Percentiles rank a stretch among this genome's conserved stretches.
Evolutionary conservation across 148 eudicot species (phyloP).

Genomic region (Rhododendron ferrugineum): DNA sequence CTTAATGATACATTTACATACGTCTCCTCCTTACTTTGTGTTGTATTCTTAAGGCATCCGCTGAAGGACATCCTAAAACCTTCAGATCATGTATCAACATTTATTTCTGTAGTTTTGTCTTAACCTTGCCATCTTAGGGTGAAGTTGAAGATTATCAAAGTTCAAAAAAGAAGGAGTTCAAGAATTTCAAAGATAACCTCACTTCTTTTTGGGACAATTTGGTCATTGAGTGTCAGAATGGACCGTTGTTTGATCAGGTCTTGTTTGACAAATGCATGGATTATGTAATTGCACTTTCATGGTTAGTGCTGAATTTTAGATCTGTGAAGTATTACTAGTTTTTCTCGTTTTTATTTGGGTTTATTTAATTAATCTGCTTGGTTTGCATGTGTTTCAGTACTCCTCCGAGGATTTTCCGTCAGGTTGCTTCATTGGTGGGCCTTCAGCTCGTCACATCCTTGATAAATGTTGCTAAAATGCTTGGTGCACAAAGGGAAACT

Average conservation of each 20-base stretch:
- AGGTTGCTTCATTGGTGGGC: constrained; percentile 83
- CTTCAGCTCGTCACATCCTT: constrained; percentile 94
- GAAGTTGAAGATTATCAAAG: constrained; percentile 89
- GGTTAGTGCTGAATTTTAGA: constrained; percentile 38
- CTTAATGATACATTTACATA: constrained; percentile 7
- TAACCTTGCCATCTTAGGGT: constrained; percentile 52
- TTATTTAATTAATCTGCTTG: constrained; percentile 14
- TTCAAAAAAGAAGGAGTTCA: constrained; percentile 80
- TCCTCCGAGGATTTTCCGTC: constrained; percentile 91
- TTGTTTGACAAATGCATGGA: constrained; percentile 87
- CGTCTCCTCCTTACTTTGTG: background rate
- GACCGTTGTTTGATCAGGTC: constrained; percentile 78
- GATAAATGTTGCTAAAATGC: constrained; percentile 72
- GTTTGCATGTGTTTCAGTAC: constrained; percentile 50
- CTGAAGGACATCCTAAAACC: background rate
- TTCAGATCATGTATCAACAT: background rate
- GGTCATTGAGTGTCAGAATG: constrained; percentile 82
- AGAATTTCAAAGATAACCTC: constrained; percentile 80
- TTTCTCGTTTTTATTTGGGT: background rate
- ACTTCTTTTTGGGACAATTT: constrained; percentile 79
- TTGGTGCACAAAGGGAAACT: constrained; percentile 85
- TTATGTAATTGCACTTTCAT: constrained; percentile 93
- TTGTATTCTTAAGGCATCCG: constrained; percentile 4
- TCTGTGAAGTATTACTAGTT: constrained; percentile 6
- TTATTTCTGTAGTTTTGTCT: constrained; percentile 18